These are phyloP conservation scores for Cladobotryum protrusum DNA, from an alignment of 2,329 filamentous ascomycete genomes.

Conservation along the genomic window DNA sequence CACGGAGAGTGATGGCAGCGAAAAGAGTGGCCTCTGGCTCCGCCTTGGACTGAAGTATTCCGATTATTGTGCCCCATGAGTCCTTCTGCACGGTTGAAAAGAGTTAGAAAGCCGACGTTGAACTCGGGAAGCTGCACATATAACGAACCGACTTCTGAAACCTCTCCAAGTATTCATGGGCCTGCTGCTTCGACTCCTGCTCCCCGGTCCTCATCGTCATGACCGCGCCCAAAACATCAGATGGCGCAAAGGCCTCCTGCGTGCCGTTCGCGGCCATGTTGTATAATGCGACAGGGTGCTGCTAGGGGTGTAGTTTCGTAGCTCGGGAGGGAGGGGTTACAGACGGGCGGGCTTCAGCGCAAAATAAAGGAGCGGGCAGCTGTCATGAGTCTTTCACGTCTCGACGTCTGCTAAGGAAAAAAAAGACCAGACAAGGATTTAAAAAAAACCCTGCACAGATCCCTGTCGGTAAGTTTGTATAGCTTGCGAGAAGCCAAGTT, in stretches of 20 bases:
- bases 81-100: conserved; percentile 56
- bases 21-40: conserved; percentile 87
- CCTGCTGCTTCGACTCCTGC: conserved; percentile 77
- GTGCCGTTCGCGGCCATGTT: conserved; percentile 61
- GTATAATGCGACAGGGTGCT: conserved; percentile 11
- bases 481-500: background rate
- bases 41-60: conserved; percentile 74
- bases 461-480: background rate
- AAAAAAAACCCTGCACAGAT: background rate
- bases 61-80: conserved; percentile 85
- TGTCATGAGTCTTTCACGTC: conserved; percentile 20
- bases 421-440: background rate
- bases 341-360: conserved; percentile 16
- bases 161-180: conserved; percentile 82
- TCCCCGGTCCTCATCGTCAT: conserved; percentile 86
- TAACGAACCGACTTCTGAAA: conserved; percentile 90
- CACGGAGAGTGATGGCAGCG: conserved; percentile 92
- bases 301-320: background rate
- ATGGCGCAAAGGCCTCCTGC: conserved; percentile 68
- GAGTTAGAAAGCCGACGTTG: conserved; percentile 10
- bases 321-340: conserved; percentile 2
- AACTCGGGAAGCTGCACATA: background rate
- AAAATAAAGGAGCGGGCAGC: conserved; percentile 14
- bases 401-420: background rate
- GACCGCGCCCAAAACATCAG: conserved; percentile 74